A percentile compares a stretch with the other conserved stretches of the same genome.
Conservation (phyloP, 192 early-diverging fungal genomes). For the Rhizoclosmatium sp. region DNA sequence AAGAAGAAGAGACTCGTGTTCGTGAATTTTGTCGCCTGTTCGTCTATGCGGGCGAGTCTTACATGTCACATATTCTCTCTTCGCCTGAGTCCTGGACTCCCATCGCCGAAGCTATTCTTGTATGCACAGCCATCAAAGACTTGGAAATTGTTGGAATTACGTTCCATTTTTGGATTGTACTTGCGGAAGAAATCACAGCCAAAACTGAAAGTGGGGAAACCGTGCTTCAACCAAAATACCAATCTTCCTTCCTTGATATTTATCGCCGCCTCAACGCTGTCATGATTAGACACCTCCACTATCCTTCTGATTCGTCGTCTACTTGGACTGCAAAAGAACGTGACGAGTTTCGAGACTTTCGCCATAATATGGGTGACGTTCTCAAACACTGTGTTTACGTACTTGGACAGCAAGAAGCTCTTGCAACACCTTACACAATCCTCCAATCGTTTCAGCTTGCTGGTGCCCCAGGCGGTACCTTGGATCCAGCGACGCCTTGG, state of each 20-base stretch:
- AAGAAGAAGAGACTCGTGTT: slow-evolving; percentile 75
- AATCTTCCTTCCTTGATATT: slow-evolving; percentile 62
- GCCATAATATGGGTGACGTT: slow-evolving; percentile 96
- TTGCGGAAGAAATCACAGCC: slow-evolving; percentile 63
- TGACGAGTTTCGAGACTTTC: slow-evolving; percentile 97
- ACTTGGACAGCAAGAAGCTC: slow-evolving; percentile 76
- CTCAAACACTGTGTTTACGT: slow-evolving; percentile 93
- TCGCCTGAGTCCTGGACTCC: slow-evolving; percentile 72
- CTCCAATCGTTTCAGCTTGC: slow-evolving; percentile 54
- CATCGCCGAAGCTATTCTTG: slow-evolving; percentile 83
- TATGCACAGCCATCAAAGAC: slow-evolving; percentile 80
- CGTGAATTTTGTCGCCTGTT: slow-evolving; percentile 88
- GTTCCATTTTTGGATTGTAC: slow-evolving; percentile 88
- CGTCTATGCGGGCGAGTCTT: slow-evolving; percentile 90
- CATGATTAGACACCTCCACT: slow-evolving; percentile 87
- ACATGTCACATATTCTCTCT: slow-evolving; percentile 73
- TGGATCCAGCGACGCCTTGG: slow-evolving; percentile 73
- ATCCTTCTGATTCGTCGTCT: slow-evolving; percentile 71
- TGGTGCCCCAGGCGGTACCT: slow-evolving; percentile 38
- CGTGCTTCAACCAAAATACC: slow-evolving; percentile 33
- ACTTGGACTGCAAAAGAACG: slow-evolving; percentile 84
- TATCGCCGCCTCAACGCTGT: slow-evolving; percentile 77
- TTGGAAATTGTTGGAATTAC: slow-evolving; percentile 90
- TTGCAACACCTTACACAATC: slow-evolving; percentile 70
- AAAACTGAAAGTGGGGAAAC: neutral